A percentile compares a stretch with the other conserved stretches of the same genome.
Evolutionary conservation across 106 monocot genomes (phyloP).

Genomic region (Acanthochlamys bracteata): DNA sequence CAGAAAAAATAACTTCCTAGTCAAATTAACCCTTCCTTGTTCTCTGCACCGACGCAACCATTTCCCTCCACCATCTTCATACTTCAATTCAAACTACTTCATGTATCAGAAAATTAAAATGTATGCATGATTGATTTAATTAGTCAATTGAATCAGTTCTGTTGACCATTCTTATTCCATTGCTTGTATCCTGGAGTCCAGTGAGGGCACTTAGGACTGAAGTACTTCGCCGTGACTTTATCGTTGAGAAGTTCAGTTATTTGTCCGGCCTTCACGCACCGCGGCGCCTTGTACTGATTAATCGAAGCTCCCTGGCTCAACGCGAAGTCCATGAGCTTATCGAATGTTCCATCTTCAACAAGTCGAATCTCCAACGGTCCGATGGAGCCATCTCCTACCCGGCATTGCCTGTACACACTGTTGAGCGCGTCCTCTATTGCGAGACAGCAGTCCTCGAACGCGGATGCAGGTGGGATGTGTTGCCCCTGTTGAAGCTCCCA

Average conservation of each 20-base stretch:
- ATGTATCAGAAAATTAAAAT: no score
- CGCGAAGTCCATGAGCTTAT: slow-evolving; percentile 79
- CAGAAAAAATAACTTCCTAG: no score
- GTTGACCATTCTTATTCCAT: slow-evolving; percentile 27
- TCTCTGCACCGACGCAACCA: no score
- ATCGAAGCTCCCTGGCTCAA: slow-evolving; percentile 65
- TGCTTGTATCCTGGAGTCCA: slow-evolving; percentile 57
- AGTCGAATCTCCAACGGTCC: slow-evolving; percentile 71
- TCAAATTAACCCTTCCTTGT: no score
- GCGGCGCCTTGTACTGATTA: slow-evolving; percentile 90
- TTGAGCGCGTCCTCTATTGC: slow-evolving; percentile 75
- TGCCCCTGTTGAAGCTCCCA: slow-evolving; percentile 59
- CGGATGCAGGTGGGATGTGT: slow-evolving; percentile 48
- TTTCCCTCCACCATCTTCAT: no score
- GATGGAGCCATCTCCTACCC: slow-evolving; percentile 58
- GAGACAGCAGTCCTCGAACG: slow-evolving; percentile 76
- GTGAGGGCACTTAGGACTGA: slow-evolving; percentile 74
- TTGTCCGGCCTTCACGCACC: slow-evolving; percentile 47
- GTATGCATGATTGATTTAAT: no score
- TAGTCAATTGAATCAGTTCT: no score
- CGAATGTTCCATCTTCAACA: slow-evolving; percentile 72
- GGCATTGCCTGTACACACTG: slow-evolving; percentile 70
- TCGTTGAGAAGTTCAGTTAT: slow-evolving; percentile 54
- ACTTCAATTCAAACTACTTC: no score
- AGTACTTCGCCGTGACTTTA: slow-evolving; percentile 33